phyloP scores from a whole-genome alignment of 2,329 filamentous ascomycete genomes.

The Tolypocladium amazonense region DNA sequence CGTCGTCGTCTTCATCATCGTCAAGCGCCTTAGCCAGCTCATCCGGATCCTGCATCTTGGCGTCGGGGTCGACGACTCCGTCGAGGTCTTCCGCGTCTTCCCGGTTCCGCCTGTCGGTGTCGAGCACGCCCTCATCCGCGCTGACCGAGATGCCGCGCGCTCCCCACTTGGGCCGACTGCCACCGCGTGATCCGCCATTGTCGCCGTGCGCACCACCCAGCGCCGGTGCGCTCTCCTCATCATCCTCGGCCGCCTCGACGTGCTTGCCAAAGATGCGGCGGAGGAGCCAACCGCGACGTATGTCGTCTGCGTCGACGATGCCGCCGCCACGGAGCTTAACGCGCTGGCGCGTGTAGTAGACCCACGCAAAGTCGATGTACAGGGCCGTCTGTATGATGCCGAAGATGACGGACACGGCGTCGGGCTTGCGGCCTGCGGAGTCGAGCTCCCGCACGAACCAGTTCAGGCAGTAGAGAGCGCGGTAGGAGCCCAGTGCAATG shows the following conservation, averaged over 20 bases:
- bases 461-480: conserved; percentile 80
- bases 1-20: conserved; percentile 43
- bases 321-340: conserved; percentile 85
- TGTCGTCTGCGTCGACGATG: conserved; percentile 81
- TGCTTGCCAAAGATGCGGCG: conserved; percentile 62
- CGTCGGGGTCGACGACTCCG: conserved; percentile 45
- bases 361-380: conserved; percentile 92
- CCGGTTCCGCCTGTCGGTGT: conserved; percentile 35
- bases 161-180: conserved; percentile 46
- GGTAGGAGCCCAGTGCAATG: conserved; percentile 75
- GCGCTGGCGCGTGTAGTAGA: conserved; percentile 86
- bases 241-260: conserved; percentile 40
- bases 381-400: conserved; percentile 82
- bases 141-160: conserved; percentile 55
- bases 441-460: conserved; percentile 68
- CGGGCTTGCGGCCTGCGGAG: conserved; percentile 45
- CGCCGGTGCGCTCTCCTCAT: conserved; percentile 48
- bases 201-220: conserved; percentile 23
- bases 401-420: conserved; percentile 71
- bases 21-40: conserved; percentile 50
- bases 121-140: conserved; percentile 50
- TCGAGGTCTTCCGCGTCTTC: conserved; percentile 34
- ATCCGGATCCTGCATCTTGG: conserved; percentile 56
- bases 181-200: conserved; percentile 13
- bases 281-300: conserved; percentile 76